Percentiles rank a stretch among this genome's conserved stretches.
Conservation (phyloP, 2,329 filamentous ascomycete species). For the Trichoderma brevicompactum region DNA sequence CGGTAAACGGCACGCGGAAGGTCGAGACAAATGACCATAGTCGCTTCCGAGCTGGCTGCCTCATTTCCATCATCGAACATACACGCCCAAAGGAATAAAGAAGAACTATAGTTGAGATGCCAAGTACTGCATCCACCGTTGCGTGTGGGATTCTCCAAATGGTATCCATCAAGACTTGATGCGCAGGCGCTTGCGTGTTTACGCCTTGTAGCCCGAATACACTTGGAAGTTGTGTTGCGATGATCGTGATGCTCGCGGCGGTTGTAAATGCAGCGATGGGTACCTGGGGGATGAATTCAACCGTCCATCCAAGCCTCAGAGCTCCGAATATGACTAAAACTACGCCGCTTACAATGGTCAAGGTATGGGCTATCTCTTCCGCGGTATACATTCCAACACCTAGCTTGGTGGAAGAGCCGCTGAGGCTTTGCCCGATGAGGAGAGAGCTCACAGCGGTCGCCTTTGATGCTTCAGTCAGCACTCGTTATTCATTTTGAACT, state of each 20-base stretch:
- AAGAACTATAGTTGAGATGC: constrained; percentile 67
- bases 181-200: constrained; percentile 51
- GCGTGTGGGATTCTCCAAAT: constrained; percentile 48
- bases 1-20: constrained; percentile 73
- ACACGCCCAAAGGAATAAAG: constrained; percentile 66
- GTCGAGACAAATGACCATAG: constrained; percentile 76
- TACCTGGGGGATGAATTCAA: constrained; percentile 57
- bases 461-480: constrained; percentile 43
- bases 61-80: constrained; percentile 64
- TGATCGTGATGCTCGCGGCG: constrained; percentile 56
- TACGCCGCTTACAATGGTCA: constrained; percentile 51
- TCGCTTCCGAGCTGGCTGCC: constrained; percentile 63
- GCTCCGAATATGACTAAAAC: constrained; percentile 53
- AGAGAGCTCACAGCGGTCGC: constrained; percentile 59
- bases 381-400: constrained; percentile 43
- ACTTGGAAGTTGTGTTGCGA: constrained; percentile 51
- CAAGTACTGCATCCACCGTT: constrained; percentile 71
- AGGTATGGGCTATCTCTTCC: constrained; percentile 49
- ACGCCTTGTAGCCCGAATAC: constrained; percentile 50
- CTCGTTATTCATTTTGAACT: not conserved
- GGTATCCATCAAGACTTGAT: constrained; percentile 51
- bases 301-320: constrained; percentile 53
- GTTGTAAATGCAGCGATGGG: constrained; percentile 58
- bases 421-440: constrained; percentile 53
- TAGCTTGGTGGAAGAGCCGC: constrained; percentile 41